Conservation (phyloP, 148 eudicot species). For the Amaranthus hypochondriacus region DNA sequence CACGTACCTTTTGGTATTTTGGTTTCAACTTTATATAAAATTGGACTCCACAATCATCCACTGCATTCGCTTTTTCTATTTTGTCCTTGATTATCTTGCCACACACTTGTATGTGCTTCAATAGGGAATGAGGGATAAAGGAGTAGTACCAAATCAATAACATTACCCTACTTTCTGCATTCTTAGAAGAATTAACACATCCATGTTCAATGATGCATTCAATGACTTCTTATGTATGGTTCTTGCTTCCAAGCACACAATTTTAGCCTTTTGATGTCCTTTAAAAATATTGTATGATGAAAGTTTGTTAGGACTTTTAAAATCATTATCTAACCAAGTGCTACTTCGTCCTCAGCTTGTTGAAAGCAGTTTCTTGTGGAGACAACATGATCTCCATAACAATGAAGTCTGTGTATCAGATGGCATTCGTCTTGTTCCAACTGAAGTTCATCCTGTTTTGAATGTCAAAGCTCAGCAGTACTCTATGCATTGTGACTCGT, state of each 20-base stretch:
- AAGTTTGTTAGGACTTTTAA: not conserved
- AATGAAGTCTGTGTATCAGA: constrained; percentile 52
- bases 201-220: too few relatives aligned
- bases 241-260: not conserved
- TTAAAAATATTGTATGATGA: not conserved
- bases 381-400: constrained; percentile 61
- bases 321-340: constrained; percentile 5
- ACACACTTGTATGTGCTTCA: too few relatives aligned
- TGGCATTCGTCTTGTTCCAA: constrained; percentile 59
- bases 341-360: constrained; percentile 53
- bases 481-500: constrained; percentile 79
- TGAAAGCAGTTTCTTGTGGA: constrained; percentile 62
- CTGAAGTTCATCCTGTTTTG: constrained; percentile 36
- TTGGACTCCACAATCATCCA: too few relatives aligned
- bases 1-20: too few relatives aligned
- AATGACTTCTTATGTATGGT: too few relatives aligned
- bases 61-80: too few relatives aligned
- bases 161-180: too few relatives aligned
- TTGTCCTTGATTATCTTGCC: too few relatives aligned
- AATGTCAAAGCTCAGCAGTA: constrained; percentile 51
- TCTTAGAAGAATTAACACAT: too few relatives aligned
- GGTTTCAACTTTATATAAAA: too few relatives aligned
- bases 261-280: not conserved
- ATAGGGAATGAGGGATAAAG: too few relatives aligned
- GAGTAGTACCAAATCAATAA: too few relatives aligned